Percentiles rank a stretch among this genome's conserved stretches.
These are phyloP conservation scores for Beauveria australis DNA, from an alignment of 2,329 filamentous ascomycete genomes.

Conservation along the genomic window DNA sequence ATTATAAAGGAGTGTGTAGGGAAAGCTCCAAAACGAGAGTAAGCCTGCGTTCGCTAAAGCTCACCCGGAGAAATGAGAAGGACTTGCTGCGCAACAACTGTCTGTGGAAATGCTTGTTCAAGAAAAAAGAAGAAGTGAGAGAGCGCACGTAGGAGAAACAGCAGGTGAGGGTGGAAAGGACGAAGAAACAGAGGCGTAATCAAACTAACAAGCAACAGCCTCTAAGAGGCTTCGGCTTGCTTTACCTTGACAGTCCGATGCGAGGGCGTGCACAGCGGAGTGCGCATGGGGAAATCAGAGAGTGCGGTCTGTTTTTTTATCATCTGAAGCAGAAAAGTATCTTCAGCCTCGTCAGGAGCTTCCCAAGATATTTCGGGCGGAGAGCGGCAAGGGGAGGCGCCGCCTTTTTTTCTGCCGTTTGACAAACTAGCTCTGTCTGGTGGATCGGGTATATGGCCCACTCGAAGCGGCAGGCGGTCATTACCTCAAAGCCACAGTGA, in stretches of 20 bases:
- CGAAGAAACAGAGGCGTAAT: background rate
- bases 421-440: background rate
- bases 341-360: background rate
- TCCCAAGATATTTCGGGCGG: background rate
- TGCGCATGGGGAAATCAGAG: background rate
- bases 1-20: background rate
- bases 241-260: background rate
- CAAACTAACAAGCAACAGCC: background rate
- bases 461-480: slow-evolving; percentile 2
- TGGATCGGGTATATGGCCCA: background rate
- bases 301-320: background rate
- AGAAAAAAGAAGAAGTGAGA: background rate
- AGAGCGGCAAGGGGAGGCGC: no score
- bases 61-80: background rate
- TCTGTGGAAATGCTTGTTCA: background rate
- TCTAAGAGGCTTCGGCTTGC: background rate
- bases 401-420: background rate
- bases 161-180: background rate
- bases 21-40: background rate
- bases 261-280: background rate
- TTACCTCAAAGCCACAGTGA: background rate
- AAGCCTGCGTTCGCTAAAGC: background rate
- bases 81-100: background rate
- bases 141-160: background rate
- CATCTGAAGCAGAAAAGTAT: background rate